Base-by-base conservation (phyloP, 345 rosid species). In the Kandelia obovata region DNA sequence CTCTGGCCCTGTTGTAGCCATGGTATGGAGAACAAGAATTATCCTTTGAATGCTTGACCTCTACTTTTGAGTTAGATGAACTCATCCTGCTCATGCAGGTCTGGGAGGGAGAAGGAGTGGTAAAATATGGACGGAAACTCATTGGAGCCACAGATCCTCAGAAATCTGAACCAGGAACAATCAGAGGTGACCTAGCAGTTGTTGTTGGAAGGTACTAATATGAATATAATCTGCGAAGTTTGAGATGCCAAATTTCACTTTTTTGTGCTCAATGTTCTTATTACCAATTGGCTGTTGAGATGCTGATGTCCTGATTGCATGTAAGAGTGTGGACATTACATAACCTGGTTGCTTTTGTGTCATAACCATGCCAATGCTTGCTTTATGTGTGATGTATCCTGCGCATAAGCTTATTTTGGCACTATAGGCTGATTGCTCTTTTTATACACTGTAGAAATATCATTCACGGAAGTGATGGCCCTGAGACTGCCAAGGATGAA, bases 41-140 rank as follows among this genome's bases (percentile, higher is more conserved):
- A 28, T 43, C 46, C 25, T 61, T 52, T 52, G 1, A 3, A 25
- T 5, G 8, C 65, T 47, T 46, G 62, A 28, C 37, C 2, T 53
- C 35, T 58, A 66, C 30, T 62, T 62, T 32, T 10, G 23, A 58
- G 35, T 39, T 17, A 25, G 23, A 43, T 55, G 9, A 58, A 66
- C 61, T 62, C 27, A 39, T 30, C 66, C 47, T 64, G 43, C 53
- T 68, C 20, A 7, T 80, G 64, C 70, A 94, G 99, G 97, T 95
- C 20, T 95, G 99, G 99, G 99, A 95, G 83, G 99, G 99, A 72
- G 99, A 95, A 75, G 99, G 97, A 9, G 99, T 88, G 75, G 90
- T 92, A 23, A 87, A 74, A 68, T 95, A 95, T 27, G 97, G 99
- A 27, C 79, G 99, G 74, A 95, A 92, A 75, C 93, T 95, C 62